These are phyloP conservation scores for Phytophthora ramorum DNA, from an alignment of 352 stramenopile species.

Conservation along the genomic window DNA sequence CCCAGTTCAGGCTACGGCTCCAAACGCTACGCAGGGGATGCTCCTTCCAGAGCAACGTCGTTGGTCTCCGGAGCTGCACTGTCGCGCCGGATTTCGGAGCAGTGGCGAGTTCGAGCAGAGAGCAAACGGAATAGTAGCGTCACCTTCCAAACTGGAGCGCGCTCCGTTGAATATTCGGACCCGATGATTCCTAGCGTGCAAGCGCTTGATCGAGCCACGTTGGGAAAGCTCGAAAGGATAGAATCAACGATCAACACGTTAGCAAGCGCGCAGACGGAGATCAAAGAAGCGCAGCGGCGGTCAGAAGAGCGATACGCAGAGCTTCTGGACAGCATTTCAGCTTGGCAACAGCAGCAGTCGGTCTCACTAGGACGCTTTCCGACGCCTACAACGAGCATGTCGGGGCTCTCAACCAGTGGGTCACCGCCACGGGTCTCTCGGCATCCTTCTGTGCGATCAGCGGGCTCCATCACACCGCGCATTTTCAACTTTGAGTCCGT, in stretches of 20 bases:
- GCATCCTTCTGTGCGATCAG: constrained; percentile 11
- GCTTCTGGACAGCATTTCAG: constrained; percentile 45
- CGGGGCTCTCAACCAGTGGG: constrained; percentile 7
- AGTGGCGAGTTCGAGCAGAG: constrained; percentile 14
- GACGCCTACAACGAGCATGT: constrained; percentile 16
- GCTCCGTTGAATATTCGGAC: constrained; percentile 8
- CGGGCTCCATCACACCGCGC: constrained; percentile 20
- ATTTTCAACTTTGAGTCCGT: constrained; percentile 58
- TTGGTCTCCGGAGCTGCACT: constrained; percentile 12
- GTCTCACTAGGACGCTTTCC: not conserved
- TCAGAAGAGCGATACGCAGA: constrained; percentile 43
- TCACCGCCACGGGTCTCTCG: constrained; percentile 4
- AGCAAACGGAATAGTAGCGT: constrained; percentile 17
- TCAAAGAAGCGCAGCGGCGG: constrained; percentile 50
- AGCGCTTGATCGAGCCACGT: constrained; percentile 25
- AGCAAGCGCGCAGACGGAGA: constrained; percentile 44
- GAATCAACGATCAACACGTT: constrained; percentile 53
- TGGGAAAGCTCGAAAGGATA: constrained; percentile 57
- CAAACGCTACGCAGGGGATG: constrained; percentile 14
- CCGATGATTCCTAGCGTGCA: constrained; percentile 7
- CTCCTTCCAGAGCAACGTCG: constrained; percentile 22
- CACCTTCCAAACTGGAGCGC: constrained; percentile 10
- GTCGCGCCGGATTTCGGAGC: constrained; percentile 18
- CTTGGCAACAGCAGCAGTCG: constrained; percentile 19
- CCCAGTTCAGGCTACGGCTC: constrained; percentile 16